phyloP scores from a whole-genome alignment of 2,329 filamentous ascomycete genomes.

The Didymella pomorum region DNA sequence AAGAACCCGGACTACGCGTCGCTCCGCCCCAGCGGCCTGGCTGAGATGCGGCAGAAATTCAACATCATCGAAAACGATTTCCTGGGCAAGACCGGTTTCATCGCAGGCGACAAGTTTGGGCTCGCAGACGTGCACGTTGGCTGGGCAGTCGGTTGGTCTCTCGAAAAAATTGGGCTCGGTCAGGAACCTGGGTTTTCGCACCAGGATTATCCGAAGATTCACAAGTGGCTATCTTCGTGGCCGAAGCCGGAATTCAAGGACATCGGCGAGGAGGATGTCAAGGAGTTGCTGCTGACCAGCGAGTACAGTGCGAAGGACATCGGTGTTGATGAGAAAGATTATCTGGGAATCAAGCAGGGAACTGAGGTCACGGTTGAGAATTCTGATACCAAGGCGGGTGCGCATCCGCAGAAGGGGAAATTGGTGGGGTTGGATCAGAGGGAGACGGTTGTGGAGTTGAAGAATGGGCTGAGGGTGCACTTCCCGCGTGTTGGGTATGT shows the following conservation, averaged over 20 bases:
- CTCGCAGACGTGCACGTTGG: slow-evolving; percentile 18
- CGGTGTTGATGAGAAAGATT: slow-evolving; percentile 11
- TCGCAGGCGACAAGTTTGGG: slow-evolving; percentile 8
- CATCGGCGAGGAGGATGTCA: not conserved
- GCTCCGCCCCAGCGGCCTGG: slow-evolving; percentile 13
- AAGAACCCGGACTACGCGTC: slow-evolving; percentile 4
- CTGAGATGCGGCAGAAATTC: slow-evolving; percentile 13
- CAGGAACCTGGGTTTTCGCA: slow-evolving; percentile 7
- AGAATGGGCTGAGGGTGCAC: slow-evolving; percentile 13
- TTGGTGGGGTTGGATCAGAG: slow-evolving; percentile 9
- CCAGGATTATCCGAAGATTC: slow-evolving; percentile 6
- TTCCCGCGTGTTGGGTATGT: slow-evolving; percentile 16
- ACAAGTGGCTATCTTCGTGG: slow-evolving; percentile 8
- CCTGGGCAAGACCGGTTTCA: not conserved
- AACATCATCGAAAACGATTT: slow-evolving; percentile 15
- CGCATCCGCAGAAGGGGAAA: slow-evolving; percentile 17
- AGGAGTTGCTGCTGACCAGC: not conserved
- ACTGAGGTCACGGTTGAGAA: slow-evolving; percentile 8
- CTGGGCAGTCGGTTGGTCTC: slow-evolving; percentile 13
- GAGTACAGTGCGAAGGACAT: slow-evolving; percentile 6
- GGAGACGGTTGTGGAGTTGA: slow-evolving; percentile 9
- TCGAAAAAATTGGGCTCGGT: slow-evolving; percentile 1
- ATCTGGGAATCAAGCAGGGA: slow-evolving; percentile 4
- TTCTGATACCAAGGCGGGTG: slow-evolving; percentile 8
- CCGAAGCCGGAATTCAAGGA: slow-evolving; percentile 8